Evolutionary conservation across 140 eudicot genomes (phyloP).

Genomic region (Flaveria floridana): DNA sequence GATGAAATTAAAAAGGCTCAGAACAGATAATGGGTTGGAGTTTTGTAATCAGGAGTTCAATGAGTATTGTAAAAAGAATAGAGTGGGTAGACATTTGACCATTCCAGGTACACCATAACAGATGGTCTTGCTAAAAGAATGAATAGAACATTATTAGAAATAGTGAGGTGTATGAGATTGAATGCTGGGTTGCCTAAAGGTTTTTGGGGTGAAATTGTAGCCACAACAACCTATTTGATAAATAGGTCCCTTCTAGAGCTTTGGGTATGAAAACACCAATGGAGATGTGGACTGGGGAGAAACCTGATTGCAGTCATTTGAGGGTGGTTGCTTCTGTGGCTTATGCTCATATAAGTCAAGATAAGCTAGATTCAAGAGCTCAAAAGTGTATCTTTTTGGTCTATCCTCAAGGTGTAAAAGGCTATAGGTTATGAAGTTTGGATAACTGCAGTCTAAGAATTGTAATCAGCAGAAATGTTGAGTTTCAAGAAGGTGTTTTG

Average conservation of each 20-base stretch:
- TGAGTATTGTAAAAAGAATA: neutral
- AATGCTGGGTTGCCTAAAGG: neutral
- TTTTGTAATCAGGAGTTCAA: neutral
- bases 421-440: constrained; percentile 7
- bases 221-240: neutral
- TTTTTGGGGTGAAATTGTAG: constrained; percentile 16
- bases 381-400: constrained; percentile 10
- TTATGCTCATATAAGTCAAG: neutral
- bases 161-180: constrained; percentile 18
- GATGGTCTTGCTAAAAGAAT: neutral
- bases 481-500: neutral
- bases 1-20: neutral
- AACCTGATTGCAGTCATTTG: neutral
- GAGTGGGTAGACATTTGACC: constrained; percentile 3
- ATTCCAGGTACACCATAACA: constrained; percentile 19
- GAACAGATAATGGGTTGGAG: constrained; percentile 17
- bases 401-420: constrained; percentile 19
- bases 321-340: neutral
- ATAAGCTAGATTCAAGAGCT: constrained; percentile 17
- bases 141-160: constrained; percentile 16
- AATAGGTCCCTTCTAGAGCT: neutral
- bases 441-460: neutral
- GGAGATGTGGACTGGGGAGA: neutral
- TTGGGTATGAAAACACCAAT: neutral
- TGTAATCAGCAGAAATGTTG: neutral